These are phyloP conservation scores for Dipodascus albidus DNA, from an alignment of 805 yeast species.

Conservation along the genomic window DNA sequence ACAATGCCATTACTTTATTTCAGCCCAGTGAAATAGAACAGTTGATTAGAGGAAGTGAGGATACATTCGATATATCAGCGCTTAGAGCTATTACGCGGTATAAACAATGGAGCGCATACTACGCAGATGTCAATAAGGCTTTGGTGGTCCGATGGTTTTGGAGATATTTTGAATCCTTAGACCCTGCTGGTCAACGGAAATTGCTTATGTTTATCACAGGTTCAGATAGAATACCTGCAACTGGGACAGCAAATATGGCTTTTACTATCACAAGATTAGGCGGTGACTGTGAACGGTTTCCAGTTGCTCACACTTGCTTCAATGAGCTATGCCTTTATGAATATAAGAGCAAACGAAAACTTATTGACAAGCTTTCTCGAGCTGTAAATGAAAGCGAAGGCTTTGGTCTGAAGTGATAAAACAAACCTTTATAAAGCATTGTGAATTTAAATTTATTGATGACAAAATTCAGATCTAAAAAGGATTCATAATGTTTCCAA, in stretches of 20 bases:
- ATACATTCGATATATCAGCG: slow-evolving; percentile 53
- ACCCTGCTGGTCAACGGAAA: slow-evolving; percentile 41
- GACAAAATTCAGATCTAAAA: too few relatives aligned
- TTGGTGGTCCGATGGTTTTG: slow-evolving; percentile 70
- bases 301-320: slow-evolving; percentile 90
- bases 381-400: slow-evolving; percentile 80
- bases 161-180: slow-evolving; percentile 50
- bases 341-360: slow-evolving; percentile 43
- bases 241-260: slow-evolving; percentile 68
- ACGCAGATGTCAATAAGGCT: slow-evolving; percentile 29
- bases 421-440: not conserved
- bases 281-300: slow-evolving; percentile 42
- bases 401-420: slow-evolving; percentile 54
- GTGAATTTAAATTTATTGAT: slow-evolving; percentile 1
- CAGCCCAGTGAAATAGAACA: slow-evolving; percentile 73
- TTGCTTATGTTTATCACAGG: slow-evolving; percentile 77
- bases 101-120: slow-evolving; percentile 41
- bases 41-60: slow-evolving; percentile 66
- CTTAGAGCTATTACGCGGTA: slow-evolving; percentile 67
- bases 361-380: slow-evolving; percentile 44
- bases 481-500: not conserved
- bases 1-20: slow-evolving; percentile 69
- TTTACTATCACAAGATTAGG: slow-evolving; percentile 57
- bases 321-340: slow-evolving; percentile 74
- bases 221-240: slow-evolving; percentile 84